Percentiles rank a stretch among this genome's conserved stretches.
Conservation (phyloP, 2,329 filamentous ascomycete species). For the Trichoderma hamatum region DNA sequence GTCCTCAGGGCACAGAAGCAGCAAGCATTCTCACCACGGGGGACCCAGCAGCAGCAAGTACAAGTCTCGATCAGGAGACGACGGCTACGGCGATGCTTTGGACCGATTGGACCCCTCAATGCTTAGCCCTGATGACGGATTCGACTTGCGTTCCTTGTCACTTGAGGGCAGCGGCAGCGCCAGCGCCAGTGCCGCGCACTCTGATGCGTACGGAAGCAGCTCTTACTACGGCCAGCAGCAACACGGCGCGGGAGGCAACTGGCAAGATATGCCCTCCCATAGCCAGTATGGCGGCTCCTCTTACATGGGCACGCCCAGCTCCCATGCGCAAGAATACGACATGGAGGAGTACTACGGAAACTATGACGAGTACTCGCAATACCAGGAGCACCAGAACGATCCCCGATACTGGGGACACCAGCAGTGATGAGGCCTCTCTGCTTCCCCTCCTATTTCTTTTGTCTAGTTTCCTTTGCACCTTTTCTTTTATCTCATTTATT, state of each 20-base stretch:
- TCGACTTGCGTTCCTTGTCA: slow-evolving; percentile 32
- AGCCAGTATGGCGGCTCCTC: slow-evolving; percentile 8
- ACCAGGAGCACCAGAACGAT: slow-evolving; percentile 27
- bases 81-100: slow-evolving; percentile 25
- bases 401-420: slow-evolving; percentile 30
- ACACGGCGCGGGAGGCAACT: not conserved
- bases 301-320: slow-evolving; percentile 12
- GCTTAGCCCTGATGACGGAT: slow-evolving; percentile 39
- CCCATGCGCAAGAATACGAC: slow-evolving; percentile 8
- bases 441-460: not conserved
- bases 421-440: slow-evolving; percentile 3
- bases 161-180: not conserved
- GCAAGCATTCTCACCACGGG: slow-evolving; percentile 2
- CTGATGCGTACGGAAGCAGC: slow-evolving; percentile 1
- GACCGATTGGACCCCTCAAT: slow-evolving; percentile 37
- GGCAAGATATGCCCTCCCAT: slow-evolving; percentile 13
- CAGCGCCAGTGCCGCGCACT: not conserved
- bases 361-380: slow-evolving; percentile 29
- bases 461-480: not conserved
- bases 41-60: slow-evolving; percentile 1
- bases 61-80: not conserved
- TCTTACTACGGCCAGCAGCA: slow-evolving; percentile 23
- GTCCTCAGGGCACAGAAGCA: slow-evolving; percentile 14
- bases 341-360: slow-evolving; percentile 29
- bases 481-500: not conserved